phyloP scores from a whole-genome alignment of 2,329 filamentous ascomycete genomes.

The Aspergillus viridinutans region DNA sequence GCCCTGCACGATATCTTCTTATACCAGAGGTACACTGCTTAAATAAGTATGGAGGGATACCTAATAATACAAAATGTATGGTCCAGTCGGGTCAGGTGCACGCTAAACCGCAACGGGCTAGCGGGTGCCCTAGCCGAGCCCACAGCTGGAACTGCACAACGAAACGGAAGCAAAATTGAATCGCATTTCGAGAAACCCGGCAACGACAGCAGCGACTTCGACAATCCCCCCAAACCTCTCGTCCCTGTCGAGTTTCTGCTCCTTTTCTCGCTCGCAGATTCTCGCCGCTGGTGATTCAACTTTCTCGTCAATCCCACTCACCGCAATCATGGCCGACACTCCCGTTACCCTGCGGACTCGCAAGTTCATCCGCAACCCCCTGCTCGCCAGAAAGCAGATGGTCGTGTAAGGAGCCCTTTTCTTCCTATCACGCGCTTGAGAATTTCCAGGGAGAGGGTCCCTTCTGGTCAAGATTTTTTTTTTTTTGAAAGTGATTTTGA shows the following conservation, averaged over 20 bases:
- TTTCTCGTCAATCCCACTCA: constrained; percentile 30
- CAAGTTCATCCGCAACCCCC: constrained; percentile 99
- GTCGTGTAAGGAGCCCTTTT: constrained; percentile 74
- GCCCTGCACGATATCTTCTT: neutral
- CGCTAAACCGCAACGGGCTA: constrained; percentile 21
- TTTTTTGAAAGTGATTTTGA: neutral
- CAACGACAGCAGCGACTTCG: constrained; percentile 28
- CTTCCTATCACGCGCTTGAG: constrained; percentile 1
- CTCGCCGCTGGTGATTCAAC: constrained; percentile 20
- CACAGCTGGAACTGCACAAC: constrained; percentile 27
- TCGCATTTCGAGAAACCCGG: constrained; percentile 21
- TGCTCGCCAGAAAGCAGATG: constrained; percentile 99
- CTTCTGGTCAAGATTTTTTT: neutral
- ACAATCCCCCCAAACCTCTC: constrained; percentile 26
- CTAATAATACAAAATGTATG: neutral
- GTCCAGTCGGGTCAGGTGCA: constrained; percentile 6
- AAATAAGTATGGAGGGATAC: neutral
- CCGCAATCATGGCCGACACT: constrained; percentile 78
- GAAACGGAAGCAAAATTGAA: constrained; percentile 36
- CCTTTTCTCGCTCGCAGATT: constrained; percentile 20
- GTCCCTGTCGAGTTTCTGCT: constrained; percentile 18
- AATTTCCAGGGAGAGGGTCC: neutral
- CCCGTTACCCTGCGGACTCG: constrained; percentile 87
- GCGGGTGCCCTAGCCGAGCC: constrained; percentile 40
- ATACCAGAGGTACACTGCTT: neutral